These are phyloP conservation scores for Rutstroemia sp. DNA, from an alignment of 2,329 filamentous ascomycete species.

Conservation along the genomic window DNA sequence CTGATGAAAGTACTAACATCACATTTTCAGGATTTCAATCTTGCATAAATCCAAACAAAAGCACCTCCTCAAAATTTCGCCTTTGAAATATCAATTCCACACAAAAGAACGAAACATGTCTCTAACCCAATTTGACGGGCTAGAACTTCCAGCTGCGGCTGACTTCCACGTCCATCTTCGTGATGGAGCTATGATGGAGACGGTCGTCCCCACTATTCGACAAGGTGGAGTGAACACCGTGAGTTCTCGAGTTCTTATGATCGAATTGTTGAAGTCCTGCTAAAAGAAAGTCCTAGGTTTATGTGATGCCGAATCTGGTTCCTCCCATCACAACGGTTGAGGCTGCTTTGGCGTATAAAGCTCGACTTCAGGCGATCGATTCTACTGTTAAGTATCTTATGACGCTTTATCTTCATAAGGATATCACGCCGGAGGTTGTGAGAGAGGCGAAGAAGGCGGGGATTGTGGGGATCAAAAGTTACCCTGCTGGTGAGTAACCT, in stretches of 20 bases:
- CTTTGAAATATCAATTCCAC: background rate
- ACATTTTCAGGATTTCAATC: too few species aligned
- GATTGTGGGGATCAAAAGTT: conserved; percentile 16
- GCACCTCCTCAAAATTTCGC: background rate
- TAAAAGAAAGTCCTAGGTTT: background rate
- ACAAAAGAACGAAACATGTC: background rate
- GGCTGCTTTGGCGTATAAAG: conserved; percentile 58
- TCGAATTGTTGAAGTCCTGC: background rate
- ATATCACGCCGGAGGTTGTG: conserved; percentile 16
- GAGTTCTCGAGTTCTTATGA: background rate
- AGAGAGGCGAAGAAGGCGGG: conserved; percentile 17
- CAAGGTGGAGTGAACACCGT: conserved; percentile 56
- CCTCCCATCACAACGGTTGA: conserved; percentile 51
- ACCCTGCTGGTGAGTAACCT: conserved; percentile 8
- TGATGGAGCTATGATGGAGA: conserved; percentile 47
- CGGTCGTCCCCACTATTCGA: conserved; percentile 46
- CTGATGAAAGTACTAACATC: too few species aligned
- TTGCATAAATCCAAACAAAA: background rate
- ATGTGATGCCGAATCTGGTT: conserved; percentile 49
- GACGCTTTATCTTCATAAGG: conserved; percentile 47
- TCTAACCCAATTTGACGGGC: conserved; percentile 5
- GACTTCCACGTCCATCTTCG: conserved; percentile 40
- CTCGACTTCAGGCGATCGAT: conserved; percentile 51
- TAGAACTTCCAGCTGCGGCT: conserved; percentile 54
- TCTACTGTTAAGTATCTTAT: conserved; percentile 62